Base-by-base conservation (phyloP, 75 land plant genomes). In the Sequoia sempervirens region DNA sequence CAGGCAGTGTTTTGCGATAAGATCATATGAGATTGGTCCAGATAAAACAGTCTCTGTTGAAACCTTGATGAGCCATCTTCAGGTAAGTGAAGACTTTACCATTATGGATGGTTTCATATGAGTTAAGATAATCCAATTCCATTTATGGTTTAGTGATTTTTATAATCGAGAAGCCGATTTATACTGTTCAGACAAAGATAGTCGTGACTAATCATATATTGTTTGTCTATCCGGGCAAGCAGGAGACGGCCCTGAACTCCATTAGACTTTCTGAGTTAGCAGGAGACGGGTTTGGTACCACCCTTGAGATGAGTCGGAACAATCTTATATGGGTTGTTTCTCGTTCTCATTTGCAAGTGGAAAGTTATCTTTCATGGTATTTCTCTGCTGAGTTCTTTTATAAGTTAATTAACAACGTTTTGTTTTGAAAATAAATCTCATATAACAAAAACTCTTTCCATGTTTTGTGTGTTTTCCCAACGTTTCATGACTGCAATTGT, bases 321-420 rank as follows among this genome's bases (percentile, higher is more conserved):
- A 88, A 90, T 46, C 92, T 94, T 17, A 90, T 95, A 2, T 95
- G 96, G 96, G 96, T 93, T 34, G 95, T 93, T 58, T 87, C 95
- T 12, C 85, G 95, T 34, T 89, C 93, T 83, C 89, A 95, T 53
- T 82, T 95, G 41, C 90, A 93, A 74, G 91, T 95, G 1, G 93
- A 93, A 28, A 85, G 83, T 28, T 95, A 92, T 81, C 91, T 91
- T 47, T 82, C 88, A 68, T 95, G 96, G 96, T 95, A 82, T 7
- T 52, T 26, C 9, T 43, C 9, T 36, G 28, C 4, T 30, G 32
- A 68, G 30, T 28, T 10, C 1, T 28, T n/a, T 30, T 64, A 26
- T 1, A 23, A 64, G 3, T 0, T 7, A 64, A 13, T 30, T 68
- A 28, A 12, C 36, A 58, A 58, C 20, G 64, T 68, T 68, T 68